Evolutionary conservation across 2,329 filamentous ascomycete species (phyloP), one percentile per base, ranked within the genome.

Genomic region (Colletotrichum sojae): DNA sequence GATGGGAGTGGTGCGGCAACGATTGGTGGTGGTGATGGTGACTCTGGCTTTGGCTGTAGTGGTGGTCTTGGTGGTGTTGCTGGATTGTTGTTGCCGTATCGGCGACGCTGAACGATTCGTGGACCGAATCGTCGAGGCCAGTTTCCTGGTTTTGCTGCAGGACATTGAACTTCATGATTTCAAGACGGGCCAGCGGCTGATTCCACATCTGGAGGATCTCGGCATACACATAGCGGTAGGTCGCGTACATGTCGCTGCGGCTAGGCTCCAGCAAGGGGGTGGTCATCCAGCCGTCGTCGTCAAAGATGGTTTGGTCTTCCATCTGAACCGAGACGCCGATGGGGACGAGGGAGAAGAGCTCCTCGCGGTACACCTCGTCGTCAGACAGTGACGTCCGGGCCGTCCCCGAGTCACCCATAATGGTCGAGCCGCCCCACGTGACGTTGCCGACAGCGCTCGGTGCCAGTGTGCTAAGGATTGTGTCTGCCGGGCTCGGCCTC

Each of bases 161-260:
- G 4, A 88, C 85, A 71, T 91, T 91, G 74, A 92, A 92, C 74
- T 92, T 92, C 79, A 92, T 84, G 31, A 92, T 86, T 75, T 92
- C 90, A 1, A 92, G 83, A 18, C 90, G 84, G 39, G 88, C 84
- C 5, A 92, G 79, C 0, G 89, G 89, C 64, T 90, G 85, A 2
- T 84, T 83, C 90, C 90, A 92, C 79, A 89, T 87, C 72, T 90
- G 90, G 4, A 92, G 83, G 78, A 92, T 85, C 77, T 91, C 89
- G n/a, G 90, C 89, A 73, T 92, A 92, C 1, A 86, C 84, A 69
- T 88, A 87, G 43, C 90, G 87, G 74, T 92, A 92, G 73, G 82
- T 83, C n/a, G 85, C 83, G 71, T 90, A 89, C 20, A 86, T 76
- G 4, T 81, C 76, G 5, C 80, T 77, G n/a, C 83, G 83, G 36